phyloP scores from a whole-genome alignment of 495 filamentous ascomycete species.

The Xylaria palmicola region DNA sequence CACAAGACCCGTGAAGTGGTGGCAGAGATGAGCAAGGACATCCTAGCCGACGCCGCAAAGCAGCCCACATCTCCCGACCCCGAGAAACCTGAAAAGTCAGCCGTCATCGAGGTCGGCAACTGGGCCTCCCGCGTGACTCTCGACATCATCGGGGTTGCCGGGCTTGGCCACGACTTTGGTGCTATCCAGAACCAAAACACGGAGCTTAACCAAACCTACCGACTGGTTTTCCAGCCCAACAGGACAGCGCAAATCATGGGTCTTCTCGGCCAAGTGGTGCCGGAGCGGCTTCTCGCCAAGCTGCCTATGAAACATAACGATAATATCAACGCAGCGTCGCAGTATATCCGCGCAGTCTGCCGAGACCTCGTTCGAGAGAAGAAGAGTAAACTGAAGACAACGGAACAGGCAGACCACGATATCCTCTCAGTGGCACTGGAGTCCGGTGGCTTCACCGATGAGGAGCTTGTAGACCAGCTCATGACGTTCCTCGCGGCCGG shows the following conservation, averaged over 20 bases:
- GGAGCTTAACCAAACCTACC: slow-evolving; percentile 67
- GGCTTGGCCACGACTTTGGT: slow-evolving; percentile 77
- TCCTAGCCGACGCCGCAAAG: slow-evolving; percentile 30
- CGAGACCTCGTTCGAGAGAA: slow-evolving; percentile 67
- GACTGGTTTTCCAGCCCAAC: slow-evolving; percentile 51
- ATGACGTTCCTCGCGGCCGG: slow-evolving; percentile 96
- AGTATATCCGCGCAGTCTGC: slow-evolving; percentile 61
- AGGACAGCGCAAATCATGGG: slow-evolving; percentile 41
- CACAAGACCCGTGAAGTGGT: slow-evolving; percentile 55
- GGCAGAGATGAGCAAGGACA: slow-evolving; percentile 44
- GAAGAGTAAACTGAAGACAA: slow-evolving; percentile 56
- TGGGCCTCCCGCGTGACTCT: slow-evolving; percentile 77
- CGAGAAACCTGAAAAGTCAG: slow-evolving; percentile 40
- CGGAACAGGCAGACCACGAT: slow-evolving; percentile 59
- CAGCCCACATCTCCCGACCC: slow-evolving; percentile 33
- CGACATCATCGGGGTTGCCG: slow-evolving; percentile 83
- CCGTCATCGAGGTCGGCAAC: slow-evolving; percentile 62
- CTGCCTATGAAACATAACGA: slow-evolving; percentile 69
- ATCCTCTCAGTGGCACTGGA: slow-evolving; percentile 82
- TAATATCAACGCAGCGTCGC: slow-evolving; percentile 53
- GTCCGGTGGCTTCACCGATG: slow-evolving; percentile 73
- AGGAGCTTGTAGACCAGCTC: slow-evolving; percentile 82
- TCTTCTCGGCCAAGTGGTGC: slow-evolving; percentile 48
- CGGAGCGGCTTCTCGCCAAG: slow-evolving; percentile 45
- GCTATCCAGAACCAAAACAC: slow-evolving; percentile 64